Evolutionary conservation across 129 eudicot genomes (phyloP), one percentile per base, ranked within the genome.

Genomic region (Tagetes erecta): DNA sequence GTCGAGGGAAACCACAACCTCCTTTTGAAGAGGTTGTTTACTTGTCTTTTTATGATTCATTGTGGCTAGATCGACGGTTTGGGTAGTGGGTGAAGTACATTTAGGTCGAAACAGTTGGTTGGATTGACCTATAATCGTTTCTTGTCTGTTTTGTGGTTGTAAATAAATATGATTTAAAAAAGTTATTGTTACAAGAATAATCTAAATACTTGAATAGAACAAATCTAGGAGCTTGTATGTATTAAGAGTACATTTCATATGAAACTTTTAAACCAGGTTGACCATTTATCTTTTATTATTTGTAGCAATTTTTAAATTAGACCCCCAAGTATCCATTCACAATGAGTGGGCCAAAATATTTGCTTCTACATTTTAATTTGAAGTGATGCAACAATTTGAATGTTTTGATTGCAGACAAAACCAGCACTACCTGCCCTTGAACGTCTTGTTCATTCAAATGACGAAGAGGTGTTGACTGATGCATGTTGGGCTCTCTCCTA

Each of bases 401-500:
- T 50, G 39, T 20, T 79, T 52, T 72, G 69, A 65, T 72, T 79
- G 39, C 73, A 92, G 97, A 89, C 90, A 35, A 79, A 82, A 69
- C 96, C 96, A 52, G 96, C 95, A 70, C 88, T 92, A 82, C 96
- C 98, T 72, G 91, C 95, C 39, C 90, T 92, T 39, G 86, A 87
- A 71, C 86, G 82, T 11, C 96, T 92, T 79, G 82, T 89, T 58
- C 84, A 89, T 78, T 89, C 94, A 50, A 89, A 78, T 77, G 98
- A 92, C 62, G 96, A 89, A 76, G 98, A 92, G 85, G 92, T 92
- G 58, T 81, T 89, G 55, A 87, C 96, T 6, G 98, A 92, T 86
- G 96, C 98, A 14, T 92, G 96, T 76, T 89, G 96, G 98, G 96
- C 98, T 74, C 87, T 92, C 8, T 92, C 98, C 3, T 89, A 92